Percentiles rank a stretch among this genome's conserved stretches.
Conservation (phyloP, 805 yeast genomes). For the Lipomyces kockii region DNA sequence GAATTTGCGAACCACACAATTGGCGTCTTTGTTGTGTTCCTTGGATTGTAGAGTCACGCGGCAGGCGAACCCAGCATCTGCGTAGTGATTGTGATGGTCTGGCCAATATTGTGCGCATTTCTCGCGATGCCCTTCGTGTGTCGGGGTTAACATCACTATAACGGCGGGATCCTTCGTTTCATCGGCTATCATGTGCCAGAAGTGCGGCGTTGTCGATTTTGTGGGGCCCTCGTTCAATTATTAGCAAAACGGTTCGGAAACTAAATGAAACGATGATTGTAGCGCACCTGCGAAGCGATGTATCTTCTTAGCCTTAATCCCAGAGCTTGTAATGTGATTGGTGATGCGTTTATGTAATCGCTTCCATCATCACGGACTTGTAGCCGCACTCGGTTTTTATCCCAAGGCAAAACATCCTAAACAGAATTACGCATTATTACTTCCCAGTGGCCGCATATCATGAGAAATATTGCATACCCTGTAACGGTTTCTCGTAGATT, state of each 20-base stretch:
- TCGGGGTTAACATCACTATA: conserved; percentile 75
- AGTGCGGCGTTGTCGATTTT: conserved; percentile 72
- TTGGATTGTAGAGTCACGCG: conserved; percentile 6
- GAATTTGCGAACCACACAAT: conserved; percentile 30
- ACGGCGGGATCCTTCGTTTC: conserved; percentile 69
- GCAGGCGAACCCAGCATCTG: conserved; percentile 10
- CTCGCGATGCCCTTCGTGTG: conserved; percentile 73
- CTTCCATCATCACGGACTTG: conserved; percentile 37
- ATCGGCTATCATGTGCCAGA: conserved; percentile 74
- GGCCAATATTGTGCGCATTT: conserved; percentile 89
- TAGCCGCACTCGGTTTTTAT: conserved; percentile 70
- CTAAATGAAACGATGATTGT: neutral
- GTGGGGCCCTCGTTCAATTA: conserved; percentile 91
- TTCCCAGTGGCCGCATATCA: neutral
- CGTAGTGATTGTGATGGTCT: conserved; percentile 37
- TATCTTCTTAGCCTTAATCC: conserved; percentile 39
- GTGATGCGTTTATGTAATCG: conserved; percentile 89
- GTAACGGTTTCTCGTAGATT: conserved; percentile 11
- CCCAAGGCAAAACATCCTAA: conserved; percentile 67
- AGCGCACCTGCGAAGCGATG: conserved; percentile 45
- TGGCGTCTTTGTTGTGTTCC: conserved; percentile 21
- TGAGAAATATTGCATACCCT: neutral
- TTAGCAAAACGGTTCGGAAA: neutral
- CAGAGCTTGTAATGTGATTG: conserved; percentile 53
- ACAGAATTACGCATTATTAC: neutral